Base-by-base conservation (phyloP, 2,329 filamentous ascomycete genomes). In the Neonectria hederae region DNA sequence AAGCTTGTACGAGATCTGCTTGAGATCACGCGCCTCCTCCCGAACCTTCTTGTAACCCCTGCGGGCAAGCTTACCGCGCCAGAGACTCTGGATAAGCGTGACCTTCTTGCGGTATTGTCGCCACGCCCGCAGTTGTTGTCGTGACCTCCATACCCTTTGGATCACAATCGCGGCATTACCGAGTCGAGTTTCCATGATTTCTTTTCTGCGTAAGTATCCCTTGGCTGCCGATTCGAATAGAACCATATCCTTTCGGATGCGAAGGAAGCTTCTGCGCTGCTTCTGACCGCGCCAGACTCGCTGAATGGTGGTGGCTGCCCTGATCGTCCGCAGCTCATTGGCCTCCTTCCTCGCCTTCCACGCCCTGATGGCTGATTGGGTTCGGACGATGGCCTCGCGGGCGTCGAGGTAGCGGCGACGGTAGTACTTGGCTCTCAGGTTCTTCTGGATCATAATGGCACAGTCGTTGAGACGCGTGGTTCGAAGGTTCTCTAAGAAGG, bases 1-100 rank as follows among this genome's bases (percentile, higher is more conserved):
- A 74, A 99, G 84, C 84, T 97, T 98, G 86, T 99, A 99, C 2
- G 96, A 98, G 72, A 99, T 99, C 81, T 98, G 95, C 86, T 98
- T 98, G 78, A 99, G 88, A 83, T 99, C 97, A 76, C 96, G 92
- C 69, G 96, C 96, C 81, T 99, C 96, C 80, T 97, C 94, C 71
- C 96, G 93, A 66, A 97, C 83, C 72, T 84, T 89, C 88, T 97
- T 98, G 86, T 99, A 99, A 53, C 88, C 90, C 70, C 86, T 88
- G 70, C 96, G 89, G 59, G 96, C 95, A 68, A 81, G 77, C 79
- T 88, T 94, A 77, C 94, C 95, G 78, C 96, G 90, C 93, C 93
- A 98, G 76, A 98, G 80, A 79, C 90, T 97, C 81, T 99, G 96
- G 48, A 97, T 89, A 69, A 97, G 89, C 68, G 95, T 86, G 63